Conservation (phyloP, 148 eudicot species). For the Rhododendron molle region DNA sequence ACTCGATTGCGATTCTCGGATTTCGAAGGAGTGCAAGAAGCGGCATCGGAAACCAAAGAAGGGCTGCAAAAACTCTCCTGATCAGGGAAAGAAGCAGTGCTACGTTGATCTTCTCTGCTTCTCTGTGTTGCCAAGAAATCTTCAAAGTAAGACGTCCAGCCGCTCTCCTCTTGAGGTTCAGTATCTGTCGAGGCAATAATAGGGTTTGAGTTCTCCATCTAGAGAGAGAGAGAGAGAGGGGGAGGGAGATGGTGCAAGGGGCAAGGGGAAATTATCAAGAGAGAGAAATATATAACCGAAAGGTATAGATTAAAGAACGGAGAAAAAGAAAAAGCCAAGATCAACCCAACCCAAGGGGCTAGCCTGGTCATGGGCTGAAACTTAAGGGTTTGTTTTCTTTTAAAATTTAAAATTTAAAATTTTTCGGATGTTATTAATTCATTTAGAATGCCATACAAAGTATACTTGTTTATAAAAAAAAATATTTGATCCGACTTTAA, state of each 20-base stretch:
- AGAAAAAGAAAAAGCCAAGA: neutral
- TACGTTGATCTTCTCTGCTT: neutral
- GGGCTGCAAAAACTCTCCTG: conserved; percentile 17
- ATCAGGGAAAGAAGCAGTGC: neutral
- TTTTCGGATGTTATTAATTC: too few species aligned
- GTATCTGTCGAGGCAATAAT: neutral
- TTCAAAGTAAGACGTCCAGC: conserved; percentile 69
- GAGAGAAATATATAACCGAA: conserved; percentile 5
- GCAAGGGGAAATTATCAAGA: neutral
- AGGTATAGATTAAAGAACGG: neutral
- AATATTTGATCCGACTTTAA: neutral
- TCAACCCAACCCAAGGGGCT: neutral
- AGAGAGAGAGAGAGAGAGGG: conserved; percentile 8
- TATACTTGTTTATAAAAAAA: too few species aligned
- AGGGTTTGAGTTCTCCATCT: conserved; percentile 19
- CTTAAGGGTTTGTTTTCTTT: too few species aligned
- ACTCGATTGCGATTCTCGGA: neutral
- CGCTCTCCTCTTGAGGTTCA: conserved; percentile 44
- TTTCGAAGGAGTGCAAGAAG: conserved; percentile 45
- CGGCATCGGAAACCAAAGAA: conserved; percentile 69
- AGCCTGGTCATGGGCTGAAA: too few species aligned
- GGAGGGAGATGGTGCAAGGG: neutral
- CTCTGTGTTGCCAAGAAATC: conserved; percentile 32
- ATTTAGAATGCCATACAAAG: too few species aligned
- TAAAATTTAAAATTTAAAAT: too few species aligned